Evolutionary conservation across 257 asterid genomes (phyloP), one percentile per base, ranked within the genome.

Genomic region (Plantago major): DNA sequence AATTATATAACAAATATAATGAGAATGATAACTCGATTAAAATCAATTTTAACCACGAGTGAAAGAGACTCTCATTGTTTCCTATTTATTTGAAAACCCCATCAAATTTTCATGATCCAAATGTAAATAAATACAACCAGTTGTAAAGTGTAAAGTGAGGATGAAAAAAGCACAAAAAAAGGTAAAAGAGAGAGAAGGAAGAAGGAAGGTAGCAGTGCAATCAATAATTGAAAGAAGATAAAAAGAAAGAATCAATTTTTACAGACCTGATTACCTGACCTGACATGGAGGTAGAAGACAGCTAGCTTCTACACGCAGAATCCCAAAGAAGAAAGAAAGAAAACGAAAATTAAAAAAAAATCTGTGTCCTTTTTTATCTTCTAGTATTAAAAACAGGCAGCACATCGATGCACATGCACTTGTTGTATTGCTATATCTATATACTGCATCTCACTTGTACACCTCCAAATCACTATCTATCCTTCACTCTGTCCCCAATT

Each of bases 121-220:
- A 37, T n/a, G 30, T 13, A 37, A 19, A 40, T 26, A 57, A 37
- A 58, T 16, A 12, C 7, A 16, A 5, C n/a, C 17, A 58, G 26
- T 15, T 8, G 10, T 16, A 58, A 58, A 6, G 10, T 30, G 15
- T 1, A 59, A 59, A 1, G 13, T 17, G 30, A 42, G 17, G 40
- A 45, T 42, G 9, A 7, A n/a, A 6, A 49, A 16, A 10, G 2
- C 9, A 62, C 30, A 12, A 15, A 7, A 5, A 3, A 6, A 4
- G 10, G 14, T n/a, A n/a, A n/a, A 30, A 30, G 6, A 30, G 16
- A 49, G 38, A 19, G 43, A 63, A 63, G 9, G 22, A 6, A 48
- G 48, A 50, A 38, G 49, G 57, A 49, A 63, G 50, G 59, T 46
- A n/a, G n/a, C n/a, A n/a, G n/a, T n/a, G n/a, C n/a, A n/a, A 63